phyloP scores from a whole-genome alignment of 495 filamentous ascomycete genomes.

The Parathielavia hyrcaniae region DNA sequence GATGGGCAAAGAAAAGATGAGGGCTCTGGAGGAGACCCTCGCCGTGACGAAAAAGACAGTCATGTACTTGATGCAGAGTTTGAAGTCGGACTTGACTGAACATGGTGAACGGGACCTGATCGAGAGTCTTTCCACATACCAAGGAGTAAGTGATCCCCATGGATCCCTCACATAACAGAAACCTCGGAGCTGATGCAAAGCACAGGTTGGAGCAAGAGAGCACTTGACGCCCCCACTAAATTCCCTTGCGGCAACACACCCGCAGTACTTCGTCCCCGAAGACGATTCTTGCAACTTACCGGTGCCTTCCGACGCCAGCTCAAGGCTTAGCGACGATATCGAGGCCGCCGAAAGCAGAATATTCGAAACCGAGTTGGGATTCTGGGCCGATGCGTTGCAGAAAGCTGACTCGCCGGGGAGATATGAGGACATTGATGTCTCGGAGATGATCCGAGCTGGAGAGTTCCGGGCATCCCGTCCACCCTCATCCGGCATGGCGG shows the following conservation, averaged over 20 bases:
- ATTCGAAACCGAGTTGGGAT: slow-evolving; percentile 19
- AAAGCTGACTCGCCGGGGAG: slow-evolving; percentile 15
- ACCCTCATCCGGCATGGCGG: slow-evolving; percentile 1
- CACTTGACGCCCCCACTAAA: slow-evolving; percentile 56
- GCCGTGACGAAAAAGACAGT: slow-evolving; percentile 22
- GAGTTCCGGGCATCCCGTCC: slow-evolving; percentile 9
- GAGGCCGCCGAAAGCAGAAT: slow-evolving; percentile 38
- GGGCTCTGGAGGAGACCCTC: slow-evolving; percentile 16
- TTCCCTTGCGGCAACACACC: slow-evolving; percentile 36
- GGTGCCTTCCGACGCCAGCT: slow-evolving; percentile 45
- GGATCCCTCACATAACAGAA: background rate
- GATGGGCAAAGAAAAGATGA: slow-evolving; percentile 1
- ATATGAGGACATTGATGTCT: slow-evolving; percentile 23
- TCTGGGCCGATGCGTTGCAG: slow-evolving; percentile 16
- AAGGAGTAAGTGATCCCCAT: slow-evolving; percentile 31
- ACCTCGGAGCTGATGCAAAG: slow-evolving; percentile 10
- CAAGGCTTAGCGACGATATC: slow-evolving; percentile 44
- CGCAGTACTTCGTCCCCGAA: slow-evolving; percentile 43
- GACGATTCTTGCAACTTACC: slow-evolving; percentile 46
- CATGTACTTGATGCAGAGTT: slow-evolving; percentile 24
- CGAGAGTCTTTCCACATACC: slow-evolving; percentile 25
- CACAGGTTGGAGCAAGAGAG: slow-evolving; percentile 30
- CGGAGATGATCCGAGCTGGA: slow-evolving; percentile 24
- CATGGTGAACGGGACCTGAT: slow-evolving; percentile 33
- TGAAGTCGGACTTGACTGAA: slow-evolving; percentile 35